Evolutionary conservation across 208 protist genomes (phyloP).

Genomic region (Tritrichomonas foetus): DNA sequence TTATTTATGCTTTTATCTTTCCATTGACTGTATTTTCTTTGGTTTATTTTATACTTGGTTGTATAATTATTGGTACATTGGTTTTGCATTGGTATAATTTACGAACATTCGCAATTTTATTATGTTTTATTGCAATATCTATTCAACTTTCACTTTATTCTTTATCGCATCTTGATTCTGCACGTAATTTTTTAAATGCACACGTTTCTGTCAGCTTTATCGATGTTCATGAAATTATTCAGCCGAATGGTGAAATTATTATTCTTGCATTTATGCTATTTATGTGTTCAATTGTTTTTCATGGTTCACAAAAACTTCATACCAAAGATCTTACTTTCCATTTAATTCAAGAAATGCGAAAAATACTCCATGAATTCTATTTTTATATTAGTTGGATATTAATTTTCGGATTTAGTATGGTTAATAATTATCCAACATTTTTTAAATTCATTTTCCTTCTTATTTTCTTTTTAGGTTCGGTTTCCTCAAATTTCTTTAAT

Average conservation of each 20-base stretch:
- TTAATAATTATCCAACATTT: conserved; percentile 1
- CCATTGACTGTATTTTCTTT: background rate
- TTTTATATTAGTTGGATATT: background rate
- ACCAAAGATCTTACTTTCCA: too few relatives aligned
- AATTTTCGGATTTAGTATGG: background rate
- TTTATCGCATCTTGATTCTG: too few relatives aligned
- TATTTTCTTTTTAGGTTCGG: background rate
- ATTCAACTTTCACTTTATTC: background rate
- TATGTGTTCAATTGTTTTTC: too few relatives aligned
- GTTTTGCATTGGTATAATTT: background rate
- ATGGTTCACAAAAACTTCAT: too few relatives aligned
- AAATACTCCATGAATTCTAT: background rate
- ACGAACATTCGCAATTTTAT: background rate
- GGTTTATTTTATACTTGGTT: background rate
- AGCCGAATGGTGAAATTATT: too few relatives aligned
- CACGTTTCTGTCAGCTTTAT: too few relatives aligned
- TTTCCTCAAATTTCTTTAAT: background rate
- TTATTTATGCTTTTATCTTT: background rate
- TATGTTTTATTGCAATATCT: background rate
- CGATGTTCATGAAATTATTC: too few relatives aligned
- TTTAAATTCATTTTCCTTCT: background rate
- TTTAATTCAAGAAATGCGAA: too few relatives aligned
- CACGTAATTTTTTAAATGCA: too few relatives aligned
- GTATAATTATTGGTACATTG: background rate
- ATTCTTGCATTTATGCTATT: too few relatives aligned